A percentile compares a stretch with the other conserved stretches of the same genome.
Conservation (phyloP, 371 early-diverging fungal species). For the Actinomucor elegans region DNA sequence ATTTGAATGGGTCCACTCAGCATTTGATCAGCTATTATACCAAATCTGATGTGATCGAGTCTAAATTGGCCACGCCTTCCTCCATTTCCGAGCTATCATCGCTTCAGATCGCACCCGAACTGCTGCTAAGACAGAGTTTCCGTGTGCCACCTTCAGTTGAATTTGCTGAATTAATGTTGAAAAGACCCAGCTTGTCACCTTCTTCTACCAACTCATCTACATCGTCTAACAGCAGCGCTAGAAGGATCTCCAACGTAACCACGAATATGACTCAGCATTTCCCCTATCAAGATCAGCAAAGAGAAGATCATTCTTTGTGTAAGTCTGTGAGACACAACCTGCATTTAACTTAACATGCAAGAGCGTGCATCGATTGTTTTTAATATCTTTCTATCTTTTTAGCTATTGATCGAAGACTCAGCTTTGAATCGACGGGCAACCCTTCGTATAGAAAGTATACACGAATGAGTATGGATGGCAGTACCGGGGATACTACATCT, state of each 20-base stretch:
- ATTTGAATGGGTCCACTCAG: constrained; percentile 70
- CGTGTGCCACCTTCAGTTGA: constrained; percentile 50
- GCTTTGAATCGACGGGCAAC: not conserved
- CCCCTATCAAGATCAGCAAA: not conserved
- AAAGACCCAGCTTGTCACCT: constrained; percentile 16
- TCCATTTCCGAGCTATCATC: constrained; percentile 46
- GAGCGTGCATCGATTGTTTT: not conserved
- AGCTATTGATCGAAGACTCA: constrained; percentile 6
- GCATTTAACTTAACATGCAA: not conserved
- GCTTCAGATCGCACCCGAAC: constrained; percentile 52
- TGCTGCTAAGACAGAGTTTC: constrained; percentile 57
- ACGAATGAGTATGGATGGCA: not conserved
- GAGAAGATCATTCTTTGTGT: constrained; percentile 4
- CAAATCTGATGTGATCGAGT: constrained; percentile 65
- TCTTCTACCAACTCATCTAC: constrained; percentile 13
- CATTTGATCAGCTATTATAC: constrained; percentile 87
- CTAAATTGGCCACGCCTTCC: constrained; percentile 54
- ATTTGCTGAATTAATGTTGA: constrained; percentile 14
- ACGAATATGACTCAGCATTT: not conserved
- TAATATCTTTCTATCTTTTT: constrained; percentile 3
- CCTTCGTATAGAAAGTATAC: constrained; percentile 5
- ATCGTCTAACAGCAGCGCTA: not conserved
- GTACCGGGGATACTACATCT: not conserved
- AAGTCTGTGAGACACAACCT: constrained; percentile 1
- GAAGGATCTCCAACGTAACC: not conserved